phyloP scores from a whole-genome alignment of 345 rosid genomes.

The Eucalyptus erythrocorys region DNA sequence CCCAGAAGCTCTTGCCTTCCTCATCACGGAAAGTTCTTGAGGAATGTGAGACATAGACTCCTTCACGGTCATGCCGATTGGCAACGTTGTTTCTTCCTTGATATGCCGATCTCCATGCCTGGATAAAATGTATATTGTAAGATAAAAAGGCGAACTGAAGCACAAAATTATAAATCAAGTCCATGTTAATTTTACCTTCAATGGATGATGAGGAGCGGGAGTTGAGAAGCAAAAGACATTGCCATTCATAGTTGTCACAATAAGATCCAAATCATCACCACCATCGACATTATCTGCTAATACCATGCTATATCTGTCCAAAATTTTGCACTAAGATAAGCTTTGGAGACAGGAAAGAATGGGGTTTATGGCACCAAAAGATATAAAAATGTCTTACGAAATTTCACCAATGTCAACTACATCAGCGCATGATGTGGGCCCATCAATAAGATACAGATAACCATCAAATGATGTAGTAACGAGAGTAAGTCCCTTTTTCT shows the following conservation, averaged over 20 bases:
- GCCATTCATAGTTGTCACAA: constrained; percentile 96
- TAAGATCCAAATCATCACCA: constrained; percentile 98
- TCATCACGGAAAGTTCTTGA: constrained; percentile 96
- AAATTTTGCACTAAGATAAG: neutral
- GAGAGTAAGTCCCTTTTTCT: constrained; percentile 74
- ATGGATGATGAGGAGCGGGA: constrained; percentile 91
- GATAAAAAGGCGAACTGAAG: neutral
- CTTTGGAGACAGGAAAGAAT: neutral
- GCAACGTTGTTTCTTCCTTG: constrained; percentile 96
- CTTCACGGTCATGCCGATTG: constrained; percentile 60
- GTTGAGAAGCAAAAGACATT: constrained; percentile 99
- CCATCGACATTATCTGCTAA: constrained; percentile 98
- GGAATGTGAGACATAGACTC: constrained; percentile 66
- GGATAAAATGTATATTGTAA: neutral
- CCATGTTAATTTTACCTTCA: constrained; percentile 50
- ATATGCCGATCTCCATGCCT: constrained; percentile 91
- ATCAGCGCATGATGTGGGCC: constrained; percentile 92
- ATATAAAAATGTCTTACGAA: constrained; percentile 46
- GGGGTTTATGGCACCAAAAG: neutral
- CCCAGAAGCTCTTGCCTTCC: constrained; percentile 97
- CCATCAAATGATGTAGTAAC: constrained; percentile 97
- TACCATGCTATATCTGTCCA: constrained; percentile 87
- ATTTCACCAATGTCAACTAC: constrained; percentile 99
- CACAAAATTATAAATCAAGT: neutral
- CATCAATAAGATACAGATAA: constrained; percentile 93